Evolutionary conservation across 148 eudicot species (phyloP).

Genomic region (Tetragonia tetragonoides): DNA sequence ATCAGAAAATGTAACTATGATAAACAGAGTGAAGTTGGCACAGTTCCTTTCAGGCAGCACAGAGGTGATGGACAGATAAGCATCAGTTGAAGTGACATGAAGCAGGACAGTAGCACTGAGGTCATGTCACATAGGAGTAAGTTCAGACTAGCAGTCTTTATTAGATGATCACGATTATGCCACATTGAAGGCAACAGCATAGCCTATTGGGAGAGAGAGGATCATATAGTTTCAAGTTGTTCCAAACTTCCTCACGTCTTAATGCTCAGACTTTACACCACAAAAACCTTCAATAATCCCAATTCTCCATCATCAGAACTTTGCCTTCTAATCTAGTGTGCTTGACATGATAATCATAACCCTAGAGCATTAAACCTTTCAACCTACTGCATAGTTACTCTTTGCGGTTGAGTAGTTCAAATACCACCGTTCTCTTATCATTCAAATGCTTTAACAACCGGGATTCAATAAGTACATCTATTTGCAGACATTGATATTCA

Average conservation of each 20-base stretch:
- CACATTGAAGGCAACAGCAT: not conserved
- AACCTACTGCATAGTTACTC: not conserved
- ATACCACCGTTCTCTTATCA: not conserved
- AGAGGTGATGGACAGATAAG: not conserved
- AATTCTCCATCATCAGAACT: not conserved
- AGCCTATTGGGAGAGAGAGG: not conserved
- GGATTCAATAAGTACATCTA: not conserved
- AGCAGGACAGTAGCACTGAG: not conserved
- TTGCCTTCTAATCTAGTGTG: not conserved
- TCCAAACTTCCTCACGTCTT: not conserved
- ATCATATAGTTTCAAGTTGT: not conserved
- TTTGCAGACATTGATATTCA: not conserved
- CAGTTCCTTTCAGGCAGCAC: not conserved
- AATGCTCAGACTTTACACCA: not conserved
- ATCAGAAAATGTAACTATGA: not conserved
- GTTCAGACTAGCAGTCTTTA: not conserved
- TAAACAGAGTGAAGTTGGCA: not conserved
- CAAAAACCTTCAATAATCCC: not conserved
- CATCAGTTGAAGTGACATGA: not conserved
- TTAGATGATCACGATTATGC: not conserved
- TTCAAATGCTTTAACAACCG: not conserved
- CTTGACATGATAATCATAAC: not conserved
- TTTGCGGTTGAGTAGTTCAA: not conserved
- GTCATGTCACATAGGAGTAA: not conserved
- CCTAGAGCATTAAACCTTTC: not conserved